Evolutionary conservation across 2,329 filamentous ascomycete species (phyloP), one percentile per base, ranked within the genome.

Genomic region (Hypoxylon sp.): DNA sequence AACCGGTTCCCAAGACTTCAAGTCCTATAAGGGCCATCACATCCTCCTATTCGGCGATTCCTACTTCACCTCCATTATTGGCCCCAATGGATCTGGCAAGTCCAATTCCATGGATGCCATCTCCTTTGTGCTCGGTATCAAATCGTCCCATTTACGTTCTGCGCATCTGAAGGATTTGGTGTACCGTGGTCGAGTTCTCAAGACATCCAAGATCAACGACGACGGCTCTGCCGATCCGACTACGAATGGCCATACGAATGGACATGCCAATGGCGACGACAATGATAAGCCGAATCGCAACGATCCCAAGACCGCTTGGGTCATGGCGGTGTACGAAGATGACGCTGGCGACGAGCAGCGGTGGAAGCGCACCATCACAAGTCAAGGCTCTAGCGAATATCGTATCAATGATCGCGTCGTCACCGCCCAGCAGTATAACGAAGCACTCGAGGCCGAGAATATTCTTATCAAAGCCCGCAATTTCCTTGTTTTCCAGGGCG

Each of bases 101-200:
- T 99, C 95, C 19, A 99, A 99, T 78, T 97, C 94, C 63, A 99
- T 99, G 95, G 95, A 99, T 78, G 95, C 95, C 71, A 99, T 99
- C 72, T 99, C 95, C 70, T 99, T 99, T 79, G 95, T 99, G 62
- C 87, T 99, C 59, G 95, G 95, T 69, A 98, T 99, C 78, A 97
- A 98, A 78, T 99, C 95, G 2, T 96, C 94, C n/a, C 94, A 98
- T 77, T 84, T 99, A 56, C 93, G 95, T 73, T 99, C 96, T 3
- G 89, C 93, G 34, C 93, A 98, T 73, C 87, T 99, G 22, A 92
- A 93, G 78, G 95, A 99, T 76, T 86, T 99, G 34, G 92, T 99
- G 56, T 99, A 99, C 77, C 94, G 95, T 69, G 96, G 95, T 54
- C 91, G 94, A 69, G 93, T 98, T 11, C 85, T 99, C 72, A 92